These are phyloP conservation scores for Gentiana straminea DNA, from an alignment of 257 asterid species.

Conservation along the genomic window DNA sequence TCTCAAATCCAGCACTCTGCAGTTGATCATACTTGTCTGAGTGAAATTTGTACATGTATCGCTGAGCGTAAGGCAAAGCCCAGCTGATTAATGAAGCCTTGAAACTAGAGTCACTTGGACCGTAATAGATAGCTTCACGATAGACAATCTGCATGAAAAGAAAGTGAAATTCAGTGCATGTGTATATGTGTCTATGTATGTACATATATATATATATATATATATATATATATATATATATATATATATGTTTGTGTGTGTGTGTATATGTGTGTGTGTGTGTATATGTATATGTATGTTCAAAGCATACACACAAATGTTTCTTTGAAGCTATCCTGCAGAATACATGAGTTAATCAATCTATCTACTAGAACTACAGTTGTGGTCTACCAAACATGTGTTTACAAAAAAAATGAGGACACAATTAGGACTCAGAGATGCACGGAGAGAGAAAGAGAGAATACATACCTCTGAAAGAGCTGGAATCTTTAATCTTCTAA, in stretches of 20 bases:
- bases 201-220: too few species aligned
- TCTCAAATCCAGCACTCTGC: conserved; percentile 49
- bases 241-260: too few species aligned
- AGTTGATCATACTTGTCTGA: conserved; percentile 51
- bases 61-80: conserved; percentile 97
- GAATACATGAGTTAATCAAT: too few species aligned
- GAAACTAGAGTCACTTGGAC: conserved; percentile 42
- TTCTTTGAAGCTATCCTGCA: too few species aligned
- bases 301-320: too few species aligned
- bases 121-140: conserved; percentile 64
- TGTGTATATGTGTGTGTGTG: too few species aligned
- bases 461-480: conserved; percentile 60
- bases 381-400: too few species aligned
- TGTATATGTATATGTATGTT: too few species aligned
- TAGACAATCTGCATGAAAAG: conserved; percentile 55
- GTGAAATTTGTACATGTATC: conserved; percentile 45
- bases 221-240: too few species aligned
- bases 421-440: not conserved
- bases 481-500: conserved; percentile 59
- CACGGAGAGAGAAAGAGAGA: conserved; percentile 12
- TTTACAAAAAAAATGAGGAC: too few species aligned
- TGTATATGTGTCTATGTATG: too few species aligned
- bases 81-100: conserved; percentile 58
- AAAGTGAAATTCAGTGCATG: not conserved
- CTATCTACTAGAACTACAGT: too few species aligned